phyloP scores from a whole-genome alignment of 345 rosid genomes.

The Pugionium cornutum region DNA sequence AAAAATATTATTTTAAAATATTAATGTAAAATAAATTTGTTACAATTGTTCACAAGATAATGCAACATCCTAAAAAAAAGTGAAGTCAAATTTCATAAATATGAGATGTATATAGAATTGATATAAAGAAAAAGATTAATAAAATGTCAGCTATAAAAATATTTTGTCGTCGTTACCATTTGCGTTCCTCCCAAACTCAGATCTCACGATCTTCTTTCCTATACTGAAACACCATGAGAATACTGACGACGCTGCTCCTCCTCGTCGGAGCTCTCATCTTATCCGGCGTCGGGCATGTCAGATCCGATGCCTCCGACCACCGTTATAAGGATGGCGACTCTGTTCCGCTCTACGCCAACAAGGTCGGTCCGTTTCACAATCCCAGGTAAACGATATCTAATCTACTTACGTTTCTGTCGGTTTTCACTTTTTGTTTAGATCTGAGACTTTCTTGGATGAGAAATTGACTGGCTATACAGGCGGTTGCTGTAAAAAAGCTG shows the following conservation, averaged over 20 bases:
- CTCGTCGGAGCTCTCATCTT: conserved; percentile 44
- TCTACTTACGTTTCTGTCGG: conserved; percentile 19
- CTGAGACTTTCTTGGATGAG: conserved; percentile 22
- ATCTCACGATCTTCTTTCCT: conserved; percentile 30
- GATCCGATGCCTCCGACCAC: conserved; percentile 71
- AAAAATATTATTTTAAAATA: no score
- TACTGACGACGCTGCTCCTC: conserved; percentile 38
- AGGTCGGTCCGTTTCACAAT: conserved; percentile 83
- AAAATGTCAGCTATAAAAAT: no score
- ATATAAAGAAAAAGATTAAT: no score
- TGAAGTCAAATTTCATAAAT: no score
- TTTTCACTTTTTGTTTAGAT: not conserved
- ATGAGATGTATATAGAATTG: no score
- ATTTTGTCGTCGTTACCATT: no score
- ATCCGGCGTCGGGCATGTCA: conserved; percentile 41
- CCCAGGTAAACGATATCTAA: conserved; percentile 51
- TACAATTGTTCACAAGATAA: no score
- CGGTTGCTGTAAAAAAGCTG: not conserved
- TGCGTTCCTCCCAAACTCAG: conserved; percentile 14
- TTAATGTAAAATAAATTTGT: no score
- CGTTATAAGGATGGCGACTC: conserved; percentile 64
- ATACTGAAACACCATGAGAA: conserved; percentile 32
- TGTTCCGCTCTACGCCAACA: conserved; percentile 79
- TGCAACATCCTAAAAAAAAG: no score
- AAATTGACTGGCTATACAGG: conserved; percentile 4